These are phyloP conservation scores for Pleurostoma richardsiae DNA, from an alignment of 2,329 filamentous ascomycete genomes.

Conservation along the genomic window DNA sequence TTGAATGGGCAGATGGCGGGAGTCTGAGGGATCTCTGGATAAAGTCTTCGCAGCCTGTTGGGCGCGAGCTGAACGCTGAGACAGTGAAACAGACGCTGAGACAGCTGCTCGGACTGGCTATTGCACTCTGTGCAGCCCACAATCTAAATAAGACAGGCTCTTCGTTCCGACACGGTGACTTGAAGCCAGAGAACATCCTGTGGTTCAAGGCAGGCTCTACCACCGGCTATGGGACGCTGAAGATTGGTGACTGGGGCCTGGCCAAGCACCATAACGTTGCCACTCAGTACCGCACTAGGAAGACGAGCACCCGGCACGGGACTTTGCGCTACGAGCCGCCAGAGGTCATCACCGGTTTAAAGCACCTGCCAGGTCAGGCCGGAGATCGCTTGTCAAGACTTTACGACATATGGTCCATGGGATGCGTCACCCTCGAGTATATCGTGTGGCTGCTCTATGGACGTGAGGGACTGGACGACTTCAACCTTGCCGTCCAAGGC, in stretches of 20 bases:
- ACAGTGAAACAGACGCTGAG: too few species aligned
- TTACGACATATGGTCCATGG: slow-evolving; percentile 3
- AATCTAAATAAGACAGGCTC: background rate
- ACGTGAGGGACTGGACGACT: background rate
- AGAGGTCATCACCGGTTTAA: background rate
- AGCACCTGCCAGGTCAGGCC: too few species aligned
- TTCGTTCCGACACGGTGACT: slow-evolving; percentile 1
- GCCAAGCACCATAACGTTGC: background rate
- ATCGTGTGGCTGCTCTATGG: slow-evolving; percentile 5
- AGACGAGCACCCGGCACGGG: background rate
- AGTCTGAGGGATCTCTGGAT: slow-evolving; percentile 5
- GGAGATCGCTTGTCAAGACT: background rate
- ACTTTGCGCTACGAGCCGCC: slow-evolving; percentile 1
- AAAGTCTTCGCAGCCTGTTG: background rate
- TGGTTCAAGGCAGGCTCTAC: background rate
- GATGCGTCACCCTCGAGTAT: slow-evolving; percentile 1
- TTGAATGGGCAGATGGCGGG: slow-evolving; percentile 6
- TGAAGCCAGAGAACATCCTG: slow-evolving; percentile 4
- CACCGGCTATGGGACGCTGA: background rate
- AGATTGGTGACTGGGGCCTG: background rate
- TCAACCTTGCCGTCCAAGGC: background rate
- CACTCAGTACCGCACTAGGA: background rate
- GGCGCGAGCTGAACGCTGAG: background rate
- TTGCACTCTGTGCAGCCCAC: background rate
- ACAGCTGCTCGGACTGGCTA: background rate